Percentiles rank a stretch among this genome's conserved stretches.
Conservation (phyloP, 202 grass and related monocot genomes). For the Saccharum hybrid region DNA sequence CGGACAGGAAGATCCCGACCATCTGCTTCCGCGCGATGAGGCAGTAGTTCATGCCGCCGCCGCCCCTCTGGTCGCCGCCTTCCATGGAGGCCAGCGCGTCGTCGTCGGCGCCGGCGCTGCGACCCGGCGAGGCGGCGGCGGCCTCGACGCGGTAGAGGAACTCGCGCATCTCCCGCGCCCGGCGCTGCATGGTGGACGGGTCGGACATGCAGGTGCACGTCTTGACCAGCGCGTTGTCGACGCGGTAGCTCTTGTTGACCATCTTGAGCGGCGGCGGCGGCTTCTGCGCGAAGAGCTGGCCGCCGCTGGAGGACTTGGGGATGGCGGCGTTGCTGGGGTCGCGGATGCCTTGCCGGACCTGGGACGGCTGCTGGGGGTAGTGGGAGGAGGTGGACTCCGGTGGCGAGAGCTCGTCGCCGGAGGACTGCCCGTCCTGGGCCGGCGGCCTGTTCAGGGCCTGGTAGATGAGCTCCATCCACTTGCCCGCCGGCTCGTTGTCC, state of each 20-base stretch:
- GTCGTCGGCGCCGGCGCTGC: slow-evolving; percentile 26
- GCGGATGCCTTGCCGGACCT: slow-evolving; percentile 19
- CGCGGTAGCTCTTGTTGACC: slow-evolving; percentile 80
- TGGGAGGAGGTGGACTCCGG: slow-evolving; percentile 34
- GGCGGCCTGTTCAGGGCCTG: slow-evolving; percentile 76
- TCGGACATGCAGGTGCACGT: slow-evolving; percentile 77
- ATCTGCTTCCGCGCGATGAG: slow-evolving; percentile 88
- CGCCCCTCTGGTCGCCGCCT: neutral
- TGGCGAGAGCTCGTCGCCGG: slow-evolving; percentile 56
- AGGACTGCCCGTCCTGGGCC: slow-evolving; percentile 37
- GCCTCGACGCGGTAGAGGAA: slow-evolving; percentile 78
- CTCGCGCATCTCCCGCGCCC: slow-evolving; percentile 73
- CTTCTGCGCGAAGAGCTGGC: slow-evolving; percentile 64
- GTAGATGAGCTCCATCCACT: slow-evolving; percentile 86
- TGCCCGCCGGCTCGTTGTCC: slow-evolving; percentile 90
- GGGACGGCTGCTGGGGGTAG: neutral
- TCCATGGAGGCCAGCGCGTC: neutral
- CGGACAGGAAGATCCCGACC: slow-evolving; percentile 87
- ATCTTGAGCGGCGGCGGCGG: slow-evolving; percentile 72
- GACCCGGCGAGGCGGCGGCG: slow-evolving; percentile 5
- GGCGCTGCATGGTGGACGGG: slow-evolving; percentile 40
- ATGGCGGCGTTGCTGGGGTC: slow-evolving; percentile 39
- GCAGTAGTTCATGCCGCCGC: slow-evolving; percentile 66
- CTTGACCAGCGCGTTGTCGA: slow-evolving; percentile 78
- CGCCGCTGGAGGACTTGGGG: slow-evolving; percentile 59